A percentile compares a stretch with the other conserved stretches of the same genome.
phyloP scores from a whole-genome alignment of 768 basidiomycete genomes.

The Hemileccinum impolitum region DNA sequence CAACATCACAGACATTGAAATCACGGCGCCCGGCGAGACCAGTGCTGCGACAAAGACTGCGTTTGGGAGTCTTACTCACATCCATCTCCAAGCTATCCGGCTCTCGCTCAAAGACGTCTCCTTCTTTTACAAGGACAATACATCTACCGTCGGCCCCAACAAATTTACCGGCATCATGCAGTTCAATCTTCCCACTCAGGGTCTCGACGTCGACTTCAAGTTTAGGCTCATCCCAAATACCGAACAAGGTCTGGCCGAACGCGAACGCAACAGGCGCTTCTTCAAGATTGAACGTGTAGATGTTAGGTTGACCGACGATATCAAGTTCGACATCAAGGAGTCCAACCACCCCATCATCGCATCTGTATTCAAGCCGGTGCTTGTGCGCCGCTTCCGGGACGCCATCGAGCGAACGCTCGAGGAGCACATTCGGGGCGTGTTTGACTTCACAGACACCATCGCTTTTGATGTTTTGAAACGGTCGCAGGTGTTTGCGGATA shows the following conservation, averaged over 20 bases:
- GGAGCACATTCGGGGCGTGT: constrained; percentile 47
- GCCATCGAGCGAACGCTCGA: constrained; percentile 57
- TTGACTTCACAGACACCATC: constrained; percentile 54
- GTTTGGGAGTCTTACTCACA: constrained; percentile 62
- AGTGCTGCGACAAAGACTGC: constrained; percentile 40
- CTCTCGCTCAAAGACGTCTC: constrained; percentile 62
- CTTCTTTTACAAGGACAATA: constrained; percentile 71
- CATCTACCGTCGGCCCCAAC: constrained; percentile 46
- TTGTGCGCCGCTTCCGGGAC: constrained; percentile 53
- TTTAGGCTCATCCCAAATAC: constrained; percentile 59
- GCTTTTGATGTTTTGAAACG: constrained; percentile 58
- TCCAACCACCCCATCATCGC: constrained; percentile 63
- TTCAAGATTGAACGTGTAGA: constrained; percentile 54
- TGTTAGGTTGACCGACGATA: constrained; percentile 55
- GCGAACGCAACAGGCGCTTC: constrained; percentile 47
- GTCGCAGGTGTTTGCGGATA: constrained; percentile 61
- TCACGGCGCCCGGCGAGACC: constrained; percentile 39
- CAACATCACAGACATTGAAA: constrained; percentile 63
- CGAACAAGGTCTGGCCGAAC: constrained; percentile 38
- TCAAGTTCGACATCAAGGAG: constrained; percentile 51
- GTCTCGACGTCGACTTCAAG: constrained; percentile 66
- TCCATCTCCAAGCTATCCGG: constrained; percentile 63
- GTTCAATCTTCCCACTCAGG: constrained; percentile 60
- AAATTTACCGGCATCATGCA: constrained; percentile 62
- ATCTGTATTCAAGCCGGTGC: constrained; percentile 60